Evolutionary conservation across 139 green algal species (phyloP), one percentile per base, ranked within the genome.

Genomic region (Zygnema circumcarinatum): DNA sequence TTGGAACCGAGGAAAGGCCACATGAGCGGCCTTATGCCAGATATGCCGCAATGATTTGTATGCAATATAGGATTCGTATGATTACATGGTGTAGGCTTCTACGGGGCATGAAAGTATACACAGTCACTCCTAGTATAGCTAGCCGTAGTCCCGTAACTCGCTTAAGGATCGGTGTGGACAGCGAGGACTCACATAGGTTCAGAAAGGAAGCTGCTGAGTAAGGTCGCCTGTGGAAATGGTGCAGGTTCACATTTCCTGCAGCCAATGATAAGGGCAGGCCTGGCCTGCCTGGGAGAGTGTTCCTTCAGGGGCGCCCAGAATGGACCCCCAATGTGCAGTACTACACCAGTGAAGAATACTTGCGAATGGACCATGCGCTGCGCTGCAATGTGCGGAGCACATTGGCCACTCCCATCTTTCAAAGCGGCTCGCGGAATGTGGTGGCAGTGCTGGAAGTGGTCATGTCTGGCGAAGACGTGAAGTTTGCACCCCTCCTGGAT

Each of bases 241-340:
- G 32, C 38, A 86, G 75, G 40, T 87, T 41, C 81, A 86, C 29
- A 1, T 87, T 87, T 31, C 36, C 56, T 21, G 31, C 35, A 78
- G 35, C 35, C 35, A 25, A 40, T 41, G 36, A 39, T 78, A 3
- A 78, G 11, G 69, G 36, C 69, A 53, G 16, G 11, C 79, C 38
- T 2, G 84, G 84, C 0, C 32, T 89, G 7, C 84, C 84, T 33
- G 84, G 84, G 16, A 40, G 84, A 3, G 84, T 89, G 40, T 89
- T 89, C 38, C 29, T 69, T 36, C 84, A 54, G 0, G 84, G 84
- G 21, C 42, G 79, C 11, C 84, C 84, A 16, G 84, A 89, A 69
- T 89, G 84, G 84, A 75, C 84, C 35, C 84, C 84, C 38, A 89
- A 89, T 69, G 84, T 89, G 76, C 84, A 89, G 76, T 89, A 88